Conservation (phyloP, 129 eudicot genomes). For the Deinandra increscens region DNA sequence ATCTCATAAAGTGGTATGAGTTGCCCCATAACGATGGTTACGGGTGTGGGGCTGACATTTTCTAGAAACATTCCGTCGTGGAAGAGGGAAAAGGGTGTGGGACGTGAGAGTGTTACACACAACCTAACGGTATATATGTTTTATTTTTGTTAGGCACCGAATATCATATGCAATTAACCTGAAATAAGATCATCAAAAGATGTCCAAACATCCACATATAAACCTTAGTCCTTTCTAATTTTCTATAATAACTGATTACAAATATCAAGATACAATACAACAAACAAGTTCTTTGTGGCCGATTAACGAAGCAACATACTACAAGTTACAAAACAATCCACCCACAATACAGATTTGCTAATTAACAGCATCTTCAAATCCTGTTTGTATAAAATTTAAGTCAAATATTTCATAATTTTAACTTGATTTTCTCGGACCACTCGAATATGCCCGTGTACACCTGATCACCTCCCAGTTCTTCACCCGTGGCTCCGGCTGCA, state of each 20-base stretch:
- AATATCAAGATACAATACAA: constrained; percentile 16
- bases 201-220: background rate
- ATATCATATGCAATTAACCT: background rate
- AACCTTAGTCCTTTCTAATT: constrained; percentile 4
- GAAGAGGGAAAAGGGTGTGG: too few relatives aligned
- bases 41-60: too few relatives aligned
- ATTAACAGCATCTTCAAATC: constrained; percentile 8
- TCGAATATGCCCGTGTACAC: constrained; percentile 76
- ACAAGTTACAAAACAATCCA: constrained; percentile 17
- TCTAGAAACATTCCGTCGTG: too few relatives aligned
- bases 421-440: constrained; percentile 77
- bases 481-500: constrained; percentile 89
- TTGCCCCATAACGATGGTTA: too few relatives aligned
- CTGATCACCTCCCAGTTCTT: constrained; percentile 88
- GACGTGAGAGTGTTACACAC: too few relatives aligned
- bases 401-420: constrained; percentile 27
- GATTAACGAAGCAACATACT: constrained; percentile 24
- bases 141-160: too few relatives aligned
- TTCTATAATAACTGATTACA: too few relatives aligned
- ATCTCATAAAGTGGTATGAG: too few relatives aligned
- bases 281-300: constrained; percentile 18
- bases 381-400: background rate
- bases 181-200: background rate
- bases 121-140: too few relatives aligned
- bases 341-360: constrained; percentile 13